Evolutionary conservation across 495 filamentous ascomycete species (phyloP), one percentile per base, ranked within the genome.

Genomic region (Hypoxylon lenormandii): DNA sequence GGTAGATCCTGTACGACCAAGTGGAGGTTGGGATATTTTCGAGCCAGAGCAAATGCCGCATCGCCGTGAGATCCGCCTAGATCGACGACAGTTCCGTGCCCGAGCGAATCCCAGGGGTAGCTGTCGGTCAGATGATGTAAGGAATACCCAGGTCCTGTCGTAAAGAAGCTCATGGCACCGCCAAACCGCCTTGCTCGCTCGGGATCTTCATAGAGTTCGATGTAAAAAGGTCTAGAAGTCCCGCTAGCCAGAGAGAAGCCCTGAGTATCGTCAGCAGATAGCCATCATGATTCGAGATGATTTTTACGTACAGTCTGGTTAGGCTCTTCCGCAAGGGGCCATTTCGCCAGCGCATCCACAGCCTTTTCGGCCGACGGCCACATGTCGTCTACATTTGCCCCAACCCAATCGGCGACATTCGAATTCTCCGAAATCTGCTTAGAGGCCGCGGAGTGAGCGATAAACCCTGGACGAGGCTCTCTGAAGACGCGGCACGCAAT

Each of bases 401-500:
- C 69, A 7, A 81, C 52, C 76, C 77, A 82, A 30, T 78, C 72
- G 19, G 65, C 57, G 42, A 81, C 59, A 13, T 48, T 13, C 1
- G 51, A 23, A 42, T 72, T 60, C n/a, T 79, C 71, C 12, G 79
- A 76, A 0, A 84, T 71, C 0, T 73, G 46, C 45, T 70, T 76
- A 5, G 46, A 86, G 60, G 19, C 78, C 23, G 11, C 76, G 72
- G 16, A 78, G 76, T 51, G 71, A n/a, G 26, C 52, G 16, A 74
- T 37, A 5, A 66, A 42, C 5, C 64, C 64, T 0, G 60, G 60
- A 0, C 37, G 46, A 12, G 80, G 75, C 58, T 86, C 82, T 2
- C 57, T 54, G 74, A 86, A 86, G 38, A 85, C 76, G 23, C 76
- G 76, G 30, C 79, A 73, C 13, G 76, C 79, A 60, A 84, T 83